Evolutionary conservation across 495 filamentous ascomycete species (phyloP), one percentile per base, ranked within the genome.

Genomic region (Pseudotulostoma volvatum): DNA sequence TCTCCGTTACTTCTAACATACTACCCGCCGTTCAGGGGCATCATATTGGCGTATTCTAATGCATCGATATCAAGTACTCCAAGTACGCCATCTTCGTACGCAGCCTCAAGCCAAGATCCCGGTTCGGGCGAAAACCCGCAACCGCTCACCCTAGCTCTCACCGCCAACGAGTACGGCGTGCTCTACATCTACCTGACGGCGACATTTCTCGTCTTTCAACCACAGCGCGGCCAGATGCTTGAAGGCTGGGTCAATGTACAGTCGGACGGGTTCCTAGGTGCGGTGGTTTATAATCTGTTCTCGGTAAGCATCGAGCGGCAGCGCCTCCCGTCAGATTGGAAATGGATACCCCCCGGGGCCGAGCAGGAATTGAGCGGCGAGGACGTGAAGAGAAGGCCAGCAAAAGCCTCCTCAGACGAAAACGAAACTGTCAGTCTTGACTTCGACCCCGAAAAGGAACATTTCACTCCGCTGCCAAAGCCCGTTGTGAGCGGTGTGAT

Each of bases 1-100:
- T 81, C 81, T 13, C 81, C 82, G 9, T 64, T 84, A 13, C 65
- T 88, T 19, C 69, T 88, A 28, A 76, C 68, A 18, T 88, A 83
- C 59, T 84, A 75, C 45, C 69, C 80, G 7, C 78, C 79, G 2
- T 60, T 85, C 38, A 57, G 67, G 20, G 82, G 79, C 28, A 69
- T 85, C 9, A 52, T 88, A 5, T 64, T 88, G 48, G 76, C 78
- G 8, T 86, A 82, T 60, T 63, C 54, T 40, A 74, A 87, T 50
- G 56, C 63, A 14, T 59, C 59, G 1, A 67, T 70, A 21, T 63
- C 66, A 4, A 62, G 62, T 35, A 44, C 36, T 13, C 53, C 49
- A 7, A 59, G 59, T 7, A 44, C 59, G 20, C 40, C 53, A n/a
- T 47, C 47, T n/a, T 32, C 36, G 9, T 18, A 53, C 56, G 38